Evolutionary conservation across 2,329 filamentous ascomycete genomes (phyloP).

Genomic region (Lasiodiplodia citricola): DNA sequence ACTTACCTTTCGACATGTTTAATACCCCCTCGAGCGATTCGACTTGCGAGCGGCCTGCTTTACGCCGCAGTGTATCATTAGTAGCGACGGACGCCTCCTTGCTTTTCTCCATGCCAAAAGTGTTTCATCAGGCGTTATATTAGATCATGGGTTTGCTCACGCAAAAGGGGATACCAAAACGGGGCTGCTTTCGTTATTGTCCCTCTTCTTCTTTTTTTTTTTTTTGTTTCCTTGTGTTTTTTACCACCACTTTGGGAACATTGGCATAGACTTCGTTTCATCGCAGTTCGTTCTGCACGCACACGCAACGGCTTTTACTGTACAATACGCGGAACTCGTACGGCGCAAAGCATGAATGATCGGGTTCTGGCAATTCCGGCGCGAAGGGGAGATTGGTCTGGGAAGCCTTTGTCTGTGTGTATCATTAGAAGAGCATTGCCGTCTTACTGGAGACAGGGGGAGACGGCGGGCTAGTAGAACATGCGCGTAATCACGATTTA

Average conservation of each 20-base stretch:
- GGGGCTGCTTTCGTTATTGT: conserved; percentile 19
- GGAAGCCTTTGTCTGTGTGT: conserved; percentile 23
- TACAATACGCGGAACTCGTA: conserved; percentile 31
- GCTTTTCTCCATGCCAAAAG: conserved; percentile 28
- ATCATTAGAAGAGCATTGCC: conserved; percentile 23
- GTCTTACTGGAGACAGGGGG: conserved; percentile 16
- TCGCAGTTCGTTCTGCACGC: conserved; percentile 25
- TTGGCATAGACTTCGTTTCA: conserved; percentile 36
- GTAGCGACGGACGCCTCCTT: conserved; percentile 40
- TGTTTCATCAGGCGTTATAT: conserved; percentile 39
- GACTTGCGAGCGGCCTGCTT: conserved; percentile 29
- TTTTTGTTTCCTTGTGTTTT: neutral
- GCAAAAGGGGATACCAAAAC: conserved; percentile 47
- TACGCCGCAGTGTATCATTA: conserved; percentile 29
- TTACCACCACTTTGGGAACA: conserved; percentile 31
- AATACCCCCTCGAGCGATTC: conserved; percentile 46
- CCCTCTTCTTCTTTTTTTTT: neutral
- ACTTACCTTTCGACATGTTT: conserved; percentile 31
- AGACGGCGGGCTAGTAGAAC: conserved; percentile 18
- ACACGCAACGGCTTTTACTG: conserved; percentile 24
- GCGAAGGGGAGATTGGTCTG: conserved; percentile 7
- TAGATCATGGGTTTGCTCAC: conserved; percentile 46
- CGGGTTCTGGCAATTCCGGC: conserved; percentile 6
- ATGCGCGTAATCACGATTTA: conserved; percentile 27
- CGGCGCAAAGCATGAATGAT: conserved; percentile 21